Evolutionary conservation across 2,329 filamentous ascomycete genomes (phyloP), one percentile per base, ranked within the genome.

Genomic region (Aspergillus jensenii): DNA sequence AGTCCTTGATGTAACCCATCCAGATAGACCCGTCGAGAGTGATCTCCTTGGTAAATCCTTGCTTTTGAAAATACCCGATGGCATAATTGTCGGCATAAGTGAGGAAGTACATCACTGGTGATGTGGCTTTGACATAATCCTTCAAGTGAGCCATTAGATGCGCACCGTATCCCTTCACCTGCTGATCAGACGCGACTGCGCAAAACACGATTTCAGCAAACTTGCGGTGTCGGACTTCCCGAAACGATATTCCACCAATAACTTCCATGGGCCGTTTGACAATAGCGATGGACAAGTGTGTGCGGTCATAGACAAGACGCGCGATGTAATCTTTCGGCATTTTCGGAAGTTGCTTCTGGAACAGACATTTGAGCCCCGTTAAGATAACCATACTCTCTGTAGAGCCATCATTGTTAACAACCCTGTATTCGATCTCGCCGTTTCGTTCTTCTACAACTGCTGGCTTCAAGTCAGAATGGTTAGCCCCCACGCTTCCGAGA

Each of bases 1-100:
- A 99, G 73, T 99, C 95, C 73, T 99, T 99, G 80, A 99, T 99
- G 69, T 98, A 99, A 2, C 95, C 95, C 95, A 98, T 98, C 95
- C 95, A 99, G 3, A 91, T 87, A 3, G 88, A 87, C 68, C 88
- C 89, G 59, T 93, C 90, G 1, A 99, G 85, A 0, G 92, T 96
- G 63, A 99, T 98, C 67, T 99, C 93, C 74, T 98, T 98, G 2
- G 95, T 98, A 71, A 99, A 99, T 0, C 95, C 95, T 74, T 99
- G 95, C 73, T 99, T 99, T 75, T 98, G 96, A 77, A 99, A 99
- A 75, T 98, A 99, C 11, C 95, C 95, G 63, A 96, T 98, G 41
- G 95, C 95, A 71, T 98, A 97, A 75, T 99, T 99, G 75, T 99
- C 95, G 64, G 95, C 95, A 69, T 99, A 99, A 1, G 95, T 99